Percentiles rank a stretch among this genome's conserved stretches.
phyloP scores from a whole-genome alignment of 768 basidiomycete species.

The Gloeostereum incarnatum region DNA sequence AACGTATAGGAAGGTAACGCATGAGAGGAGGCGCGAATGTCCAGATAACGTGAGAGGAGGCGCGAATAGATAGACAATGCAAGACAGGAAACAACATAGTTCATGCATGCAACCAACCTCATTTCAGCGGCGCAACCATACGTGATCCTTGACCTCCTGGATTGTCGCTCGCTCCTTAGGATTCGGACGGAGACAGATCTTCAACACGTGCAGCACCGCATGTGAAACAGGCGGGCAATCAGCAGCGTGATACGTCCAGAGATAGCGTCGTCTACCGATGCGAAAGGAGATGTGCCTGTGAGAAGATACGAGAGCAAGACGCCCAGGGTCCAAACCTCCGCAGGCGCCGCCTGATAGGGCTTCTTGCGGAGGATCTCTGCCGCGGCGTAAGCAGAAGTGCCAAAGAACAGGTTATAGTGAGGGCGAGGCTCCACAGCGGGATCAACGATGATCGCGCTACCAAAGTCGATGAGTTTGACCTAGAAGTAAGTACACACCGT shows the following conservation, averaged over 20 bases:
- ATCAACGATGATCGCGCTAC: conserved; percentile 74
- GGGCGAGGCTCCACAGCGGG: conserved; percentile 56
- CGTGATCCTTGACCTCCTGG: conserved; percentile 68
- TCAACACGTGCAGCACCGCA: conserved; percentile 53
- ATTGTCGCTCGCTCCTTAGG: conserved; percentile 77
- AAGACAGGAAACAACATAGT: too few species aligned
- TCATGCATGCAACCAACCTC: too few species aligned
- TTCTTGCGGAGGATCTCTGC: conserved; percentile 88
- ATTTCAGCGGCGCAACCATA: conserved; percentile 72
- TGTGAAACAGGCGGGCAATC: conserved; percentile 32
- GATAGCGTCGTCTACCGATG: conserved; percentile 73
- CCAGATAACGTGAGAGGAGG: too few species aligned
- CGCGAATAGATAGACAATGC: too few species aligned
- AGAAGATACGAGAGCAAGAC: conserved; percentile 92
- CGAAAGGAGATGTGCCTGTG: conserved; percentile 89
- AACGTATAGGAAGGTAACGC: too few species aligned
- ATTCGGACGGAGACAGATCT: conserved; percentile 76
- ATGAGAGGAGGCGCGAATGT: too few species aligned
- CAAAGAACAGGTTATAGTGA: conserved; percentile 75
- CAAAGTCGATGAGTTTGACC: conserved; percentile 96
- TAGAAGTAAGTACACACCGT: too few species aligned
- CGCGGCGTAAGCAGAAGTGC: conserved; percentile 92
- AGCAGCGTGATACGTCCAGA: conserved; percentile 51
- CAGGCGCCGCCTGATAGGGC: conserved; percentile 86
- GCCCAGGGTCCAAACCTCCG: conserved; percentile 94